phyloP scores from a whole-genome alignment of 2,329 filamentous ascomycete genomes.

The Magnaporthiopsis rhizophila region DNA sequence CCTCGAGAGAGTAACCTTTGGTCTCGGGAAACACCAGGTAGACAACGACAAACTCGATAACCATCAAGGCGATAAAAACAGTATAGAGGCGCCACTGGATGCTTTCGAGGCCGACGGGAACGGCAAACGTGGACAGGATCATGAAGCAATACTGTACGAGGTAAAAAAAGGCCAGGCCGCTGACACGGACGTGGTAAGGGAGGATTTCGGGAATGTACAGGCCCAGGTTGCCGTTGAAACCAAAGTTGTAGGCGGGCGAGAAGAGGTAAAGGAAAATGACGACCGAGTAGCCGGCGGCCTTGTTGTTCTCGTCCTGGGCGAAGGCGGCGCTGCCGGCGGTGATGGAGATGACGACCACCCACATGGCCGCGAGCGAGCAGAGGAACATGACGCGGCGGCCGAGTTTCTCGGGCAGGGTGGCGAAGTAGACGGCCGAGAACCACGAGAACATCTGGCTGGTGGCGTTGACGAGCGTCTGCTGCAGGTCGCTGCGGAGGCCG shows the following conservation, averaged over 20 bases:
- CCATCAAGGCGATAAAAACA: slow-evolving; percentile 33
- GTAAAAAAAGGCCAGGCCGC: slow-evolving; percentile 29
- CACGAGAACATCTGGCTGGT: too few species aligned
- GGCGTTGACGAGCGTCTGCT: slow-evolving; percentile 1
- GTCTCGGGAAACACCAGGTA: slow-evolving; percentile 54
- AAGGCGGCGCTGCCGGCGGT: slow-evolving; percentile 37
- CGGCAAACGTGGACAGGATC: too few species aligned
- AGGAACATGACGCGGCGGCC: slow-evolving; percentile 51
- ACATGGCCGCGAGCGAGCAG: slow-evolving; percentile 31
- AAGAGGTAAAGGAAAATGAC: slow-evolving; percentile 33
- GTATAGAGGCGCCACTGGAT: too few species aligned
- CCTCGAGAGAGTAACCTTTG: slow-evolving; percentile 55
- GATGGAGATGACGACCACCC: slow-evolving; percentile 33
- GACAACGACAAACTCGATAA: slow-evolving; percentile 45
- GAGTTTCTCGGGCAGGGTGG: slow-evolving; percentile 44
- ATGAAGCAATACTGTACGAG: too few species aligned
- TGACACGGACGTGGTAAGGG: slow-evolving; percentile 39
- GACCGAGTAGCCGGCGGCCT: slow-evolving; percentile 30
- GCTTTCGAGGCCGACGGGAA: too few species aligned
- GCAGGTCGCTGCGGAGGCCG: background rate
- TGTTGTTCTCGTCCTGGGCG: slow-evolving; percentile 29
- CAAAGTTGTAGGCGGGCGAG: too few species aligned
- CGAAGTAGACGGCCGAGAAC: slow-evolving; percentile 19
- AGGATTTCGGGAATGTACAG: slow-evolving; percentile 46
- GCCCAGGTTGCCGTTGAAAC: slow-evolving; percentile 14